Conservation (phyloP, 495 filamentous ascomycete genomes). For the Neurospora intermedia region DNA sequence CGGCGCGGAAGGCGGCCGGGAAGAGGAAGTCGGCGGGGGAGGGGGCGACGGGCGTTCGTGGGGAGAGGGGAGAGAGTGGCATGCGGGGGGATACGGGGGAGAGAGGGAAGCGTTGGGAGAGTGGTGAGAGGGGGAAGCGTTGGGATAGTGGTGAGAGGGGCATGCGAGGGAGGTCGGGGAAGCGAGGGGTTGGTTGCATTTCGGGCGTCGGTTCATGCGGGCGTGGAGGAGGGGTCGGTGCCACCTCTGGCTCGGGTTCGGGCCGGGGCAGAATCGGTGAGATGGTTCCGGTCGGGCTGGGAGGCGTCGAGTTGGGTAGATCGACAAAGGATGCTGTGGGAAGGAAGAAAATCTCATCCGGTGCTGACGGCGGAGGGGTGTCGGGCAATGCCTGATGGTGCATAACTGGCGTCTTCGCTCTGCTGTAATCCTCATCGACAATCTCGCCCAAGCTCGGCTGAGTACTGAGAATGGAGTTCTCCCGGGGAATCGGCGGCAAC, state of each 20-base stretch:
- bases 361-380: not conserved
- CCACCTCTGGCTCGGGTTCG: not conserved
- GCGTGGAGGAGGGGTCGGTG: not conserved
- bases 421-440: not conserved
- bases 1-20: not conserved
- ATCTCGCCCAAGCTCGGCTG: not conserved
- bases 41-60: not conserved
- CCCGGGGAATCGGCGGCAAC: not conserved
- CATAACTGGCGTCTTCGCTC: not conserved
- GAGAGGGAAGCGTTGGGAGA: not conserved
- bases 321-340: not conserved
- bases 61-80: not conserved
- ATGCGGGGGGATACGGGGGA: not conserved
- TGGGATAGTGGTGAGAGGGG: not conserved
- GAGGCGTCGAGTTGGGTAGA: not conserved
- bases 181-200: not conserved
- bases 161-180: not conserved
- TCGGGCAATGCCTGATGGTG: not conserved
- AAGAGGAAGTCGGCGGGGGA: not conserved
- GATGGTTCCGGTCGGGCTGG: not conserved
- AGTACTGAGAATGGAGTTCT: not conserved
- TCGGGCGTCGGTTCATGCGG: not conserved
- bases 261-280: not conserved
- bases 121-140: not conserved
- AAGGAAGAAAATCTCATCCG: not conserved